phyloP scores from a whole-genome alignment of 768 basidiomycete species.

The Leccinum disarticulatum region DNA sequence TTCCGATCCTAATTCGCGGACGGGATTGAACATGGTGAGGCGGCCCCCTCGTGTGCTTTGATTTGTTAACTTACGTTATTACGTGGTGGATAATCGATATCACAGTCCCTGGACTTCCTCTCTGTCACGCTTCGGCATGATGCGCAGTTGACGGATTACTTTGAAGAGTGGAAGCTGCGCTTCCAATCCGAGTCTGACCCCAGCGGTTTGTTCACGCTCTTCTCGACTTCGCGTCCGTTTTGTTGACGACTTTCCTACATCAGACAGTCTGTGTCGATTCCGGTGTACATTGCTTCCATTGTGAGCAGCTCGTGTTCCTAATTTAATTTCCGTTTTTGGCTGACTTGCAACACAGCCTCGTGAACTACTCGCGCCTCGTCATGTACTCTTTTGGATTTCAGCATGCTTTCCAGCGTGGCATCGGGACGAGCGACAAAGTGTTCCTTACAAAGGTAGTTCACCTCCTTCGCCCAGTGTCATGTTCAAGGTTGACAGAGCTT shows the following conservation, averaged over 20 bases:
- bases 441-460: conserved; percentile 62
- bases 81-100: not conserved
- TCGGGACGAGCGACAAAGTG: conserved; percentile 58
- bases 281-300: conserved; percentile 71
- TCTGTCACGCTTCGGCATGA: conserved; percentile 63
- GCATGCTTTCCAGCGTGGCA: conserved; percentile 72
- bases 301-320: conserved; percentile 43
- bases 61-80: conserved; percentile 5
- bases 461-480: not conserved
- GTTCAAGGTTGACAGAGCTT: not conserved
- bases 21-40: conserved; percentile 66
- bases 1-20: conserved; percentile 64
- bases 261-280: conserved; percentile 60
- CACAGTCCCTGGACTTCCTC: conserved; percentile 66
- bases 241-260: not conserved
- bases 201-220: conserved; percentile 40
- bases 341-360: conserved; percentile 47
- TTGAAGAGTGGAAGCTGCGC: conserved; percentile 63
- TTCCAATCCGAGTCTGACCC: conserved; percentile 62
- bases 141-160: conserved; percentile 51
- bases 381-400: conserved; percentile 90
- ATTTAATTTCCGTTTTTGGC: conserved; percentile 4
- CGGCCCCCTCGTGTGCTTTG: not conserved
- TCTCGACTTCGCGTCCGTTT: not conserved
- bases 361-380: conserved; percentile 75